Evolutionary conservation across 495 filamentous ascomycete genomes (phyloP).

Genomic region (Elaphomyces granulatus): DNA sequence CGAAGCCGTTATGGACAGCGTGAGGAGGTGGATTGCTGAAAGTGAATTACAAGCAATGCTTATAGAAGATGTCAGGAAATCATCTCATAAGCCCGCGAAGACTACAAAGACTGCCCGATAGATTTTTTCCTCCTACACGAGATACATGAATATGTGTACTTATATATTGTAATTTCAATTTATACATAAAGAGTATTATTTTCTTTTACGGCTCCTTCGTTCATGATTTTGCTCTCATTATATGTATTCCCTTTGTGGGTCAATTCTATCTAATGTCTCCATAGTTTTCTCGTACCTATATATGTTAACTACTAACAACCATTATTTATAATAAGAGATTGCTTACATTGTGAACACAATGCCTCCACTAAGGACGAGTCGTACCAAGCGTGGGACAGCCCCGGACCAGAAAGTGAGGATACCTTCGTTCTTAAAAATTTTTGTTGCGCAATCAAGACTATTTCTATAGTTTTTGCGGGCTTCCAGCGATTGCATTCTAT

Average conservation of each 20-base stretch:
- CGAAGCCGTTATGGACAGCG: conserved; percentile 67
- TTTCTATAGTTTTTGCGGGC: conserved; percentile 74
- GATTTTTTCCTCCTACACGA: background rate
- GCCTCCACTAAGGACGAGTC: conserved; percentile 80
- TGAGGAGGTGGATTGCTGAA: conserved; percentile 63
- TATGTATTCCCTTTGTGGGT: conserved; percentile 77
- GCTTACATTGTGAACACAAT: conserved; percentile 93
- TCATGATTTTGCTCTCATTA: conserved; percentile 21
- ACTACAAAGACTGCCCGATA: too few species aligned
- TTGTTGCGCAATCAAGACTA: conserved; percentile 67
- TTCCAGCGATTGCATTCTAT: conserved; percentile 91
- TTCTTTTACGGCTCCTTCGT: background rate
- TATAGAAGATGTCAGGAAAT: conserved; percentile 27
- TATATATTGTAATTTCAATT: conserved; percentile 5
- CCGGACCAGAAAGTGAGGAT: conserved; percentile 88
- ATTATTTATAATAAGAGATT: background rate
- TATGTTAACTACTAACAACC: background rate
- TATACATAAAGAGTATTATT: background rate
- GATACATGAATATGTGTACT: background rate
- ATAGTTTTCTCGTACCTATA: conserved; percentile 89
- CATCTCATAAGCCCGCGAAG: background rate
- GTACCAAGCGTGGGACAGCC: conserved; percentile 67
- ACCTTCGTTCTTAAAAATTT: conserved; percentile 82
- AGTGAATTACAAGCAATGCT: conserved; percentile 58
- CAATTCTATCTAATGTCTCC: conserved; percentile 64